Base-by-base conservation (phyloP, 768 basidiomycete genomes). In the Calvatia gigantea region DNA sequence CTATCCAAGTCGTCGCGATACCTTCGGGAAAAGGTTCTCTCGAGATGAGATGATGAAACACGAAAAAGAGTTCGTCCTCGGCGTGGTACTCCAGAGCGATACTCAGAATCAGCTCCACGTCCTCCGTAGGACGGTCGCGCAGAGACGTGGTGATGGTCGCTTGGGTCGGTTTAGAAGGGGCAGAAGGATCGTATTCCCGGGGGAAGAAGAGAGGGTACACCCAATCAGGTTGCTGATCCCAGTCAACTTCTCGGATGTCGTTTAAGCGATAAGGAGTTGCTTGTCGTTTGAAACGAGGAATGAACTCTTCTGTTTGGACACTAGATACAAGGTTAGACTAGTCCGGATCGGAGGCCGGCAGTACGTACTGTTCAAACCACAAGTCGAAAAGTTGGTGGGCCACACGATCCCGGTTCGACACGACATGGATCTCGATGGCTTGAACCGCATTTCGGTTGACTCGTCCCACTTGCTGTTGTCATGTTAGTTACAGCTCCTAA, bases 331-430 rank as follows among this genome's bases (percentile, higher is more conserved):
- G 23, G 7, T 29, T 56, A 31, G 43, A 21, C 1, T 28, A 33
- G 15, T 6, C 21, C 28, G n/a, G 7, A 7, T 28, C 4, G n/a
- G 14, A 17, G n/a, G 6, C 4, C 31, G 46, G 6, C 7, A 41
- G 29, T 6, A 71, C 85, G 66, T 65, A 86, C 85, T 84, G 81
- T 32, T 86, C 82, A 62, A 84, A 83, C 69, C 84, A 83, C 31
- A 86, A 64, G 62, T 88, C 86, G 59, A 88, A 87, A 0, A 83
- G 64, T 66, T 85, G 83, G 61, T 86, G 84, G 0, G 84, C 82
- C 2, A 85, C 70, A 8, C 83, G 77, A 64, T 87, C 85, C 11
- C 85, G 71, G 62, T 86, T 86, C 0, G 86, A 87, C 8, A 87
- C 79, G 3, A 87, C 86, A 62, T 87, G 86, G 6, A 87, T 74